Evolutionary conservation across 1,284 basidiomycete genomes (phyloP), one percentile per base, ranked within the genome.

Genomic region (Volvariella surrecta): DNA sequence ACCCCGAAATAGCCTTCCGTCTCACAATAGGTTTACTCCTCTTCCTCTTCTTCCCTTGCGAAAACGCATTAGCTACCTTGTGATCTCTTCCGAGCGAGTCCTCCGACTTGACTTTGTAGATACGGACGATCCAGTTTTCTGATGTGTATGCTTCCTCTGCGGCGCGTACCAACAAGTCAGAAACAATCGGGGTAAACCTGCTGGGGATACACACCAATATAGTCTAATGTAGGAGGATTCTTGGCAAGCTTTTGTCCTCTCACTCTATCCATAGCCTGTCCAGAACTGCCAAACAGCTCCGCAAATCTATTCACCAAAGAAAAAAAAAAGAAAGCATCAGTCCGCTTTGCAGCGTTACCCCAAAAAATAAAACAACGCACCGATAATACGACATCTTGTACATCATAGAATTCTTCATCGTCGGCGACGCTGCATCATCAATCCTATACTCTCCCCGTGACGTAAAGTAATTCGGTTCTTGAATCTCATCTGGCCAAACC

Each of bases 361-460:
- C 45, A 44, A 40, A 45, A 37, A 41, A 6, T 32, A 35, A 20
- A 15, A 31, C 13, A 6, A 67, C 77, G 44, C 47, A 89, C 82
- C 90, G 78, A 61, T 95, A 93, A 65, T 94, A 96, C 13, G 83
- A 88, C 91, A 96, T 92, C 72, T 97, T 97, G 70, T 97, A 97
- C 92, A 98, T 93, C 64, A 97, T 67, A 57, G 89, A 90, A 57
- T 98, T 86, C 67, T 76, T 89, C 96, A 99, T 99, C n/a, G 92
- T 71, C 4, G 77, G 67, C 0, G 84, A 80, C 39, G 96, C 96
- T 40, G 72, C 68, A 34, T 91, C 91, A 59, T 98, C 96, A 39
- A 99, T 75, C 51, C 83, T 82, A 68, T 98, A 99, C 61, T 99
- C 93, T 37, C 96, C 96, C 9, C 82, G 70, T n/a, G 81, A 70